Evolutionary conservation across 495 filamentous ascomycete genomes (phyloP).

Genomic region (Trichoderma erinaceum): DNA sequence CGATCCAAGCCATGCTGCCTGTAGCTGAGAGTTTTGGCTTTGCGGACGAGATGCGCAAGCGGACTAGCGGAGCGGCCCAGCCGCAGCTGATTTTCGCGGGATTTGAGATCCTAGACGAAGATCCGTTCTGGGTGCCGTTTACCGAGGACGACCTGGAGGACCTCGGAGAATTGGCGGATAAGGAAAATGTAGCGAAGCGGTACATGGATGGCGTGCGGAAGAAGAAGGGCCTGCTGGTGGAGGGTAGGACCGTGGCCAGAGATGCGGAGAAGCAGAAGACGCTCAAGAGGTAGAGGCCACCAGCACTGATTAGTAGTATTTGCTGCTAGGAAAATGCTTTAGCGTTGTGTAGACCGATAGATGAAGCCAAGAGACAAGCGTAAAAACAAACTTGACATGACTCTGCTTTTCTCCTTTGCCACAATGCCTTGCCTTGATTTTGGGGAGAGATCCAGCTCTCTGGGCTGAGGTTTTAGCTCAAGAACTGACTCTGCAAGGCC

Average conservation of each 20-base stretch:
- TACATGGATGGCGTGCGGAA: conserved; percentile 86
- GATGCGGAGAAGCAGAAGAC: conserved; percentile 99
- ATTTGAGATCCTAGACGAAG: conserved; percentile 83
- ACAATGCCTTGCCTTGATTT: not conserved
- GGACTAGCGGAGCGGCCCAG: conserved; percentile 81
- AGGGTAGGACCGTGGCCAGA: conserved; percentile 60
- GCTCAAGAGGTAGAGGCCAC: conserved; percentile 67
- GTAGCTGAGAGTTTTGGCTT: conserved; percentile 96
- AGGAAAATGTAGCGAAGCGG: conserved; percentile 89
- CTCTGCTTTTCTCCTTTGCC: not conserved
- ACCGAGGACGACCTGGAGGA: conserved; percentile 97
- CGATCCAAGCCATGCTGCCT: conserved; percentile 76
- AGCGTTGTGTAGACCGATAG: not conserved
- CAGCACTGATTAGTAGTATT: not conserved
- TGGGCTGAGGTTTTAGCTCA: not conserved
- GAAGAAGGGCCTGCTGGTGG: conserved; percentile 81
- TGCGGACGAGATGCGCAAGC: conserved; percentile 89
- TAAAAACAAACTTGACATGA: not conserved
- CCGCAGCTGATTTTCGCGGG: conserved; percentile 92
- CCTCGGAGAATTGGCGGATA: conserved; percentile 84
- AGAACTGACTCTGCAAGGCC: not conserved
- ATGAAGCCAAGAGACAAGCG: not conserved
- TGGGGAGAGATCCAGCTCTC: not conserved
- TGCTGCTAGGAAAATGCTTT: not conserved
- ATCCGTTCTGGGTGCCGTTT: conserved; percentile 95